phyloP scores from a whole-genome alignment of 2,329 filamentous ascomycete species.

The Penicillium sumatraense region DNA sequence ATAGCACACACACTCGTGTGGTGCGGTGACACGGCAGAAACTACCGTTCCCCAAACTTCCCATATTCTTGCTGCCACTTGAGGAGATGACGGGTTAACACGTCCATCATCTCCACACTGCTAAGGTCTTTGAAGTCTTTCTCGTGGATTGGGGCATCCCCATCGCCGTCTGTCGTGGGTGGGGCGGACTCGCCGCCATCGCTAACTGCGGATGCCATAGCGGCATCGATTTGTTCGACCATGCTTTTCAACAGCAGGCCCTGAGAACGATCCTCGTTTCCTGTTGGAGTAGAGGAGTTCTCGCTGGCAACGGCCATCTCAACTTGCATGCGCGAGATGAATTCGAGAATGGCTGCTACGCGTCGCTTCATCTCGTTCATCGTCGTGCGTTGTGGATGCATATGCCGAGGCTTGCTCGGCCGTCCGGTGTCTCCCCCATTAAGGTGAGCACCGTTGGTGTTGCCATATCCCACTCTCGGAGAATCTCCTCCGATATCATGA shows the following conservation, averaged over 20 bases:
- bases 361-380: constrained; percentile 85
- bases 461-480: constrained; percentile 37
- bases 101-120: constrained; percentile 89
- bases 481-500: constrained; percentile 44
- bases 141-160: constrained; percentile 35
- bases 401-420: constrained; percentile 64
- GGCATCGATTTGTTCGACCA: constrained; percentile 41
- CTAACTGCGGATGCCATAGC: constrained; percentile 30
- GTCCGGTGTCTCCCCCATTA: constrained; percentile 62
- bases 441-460: constrained; percentile 51
- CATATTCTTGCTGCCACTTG: constrained; percentile 80
- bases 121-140: constrained; percentile 73
- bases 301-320: constrained; percentile 71
- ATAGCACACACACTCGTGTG: constrained; percentile 13
- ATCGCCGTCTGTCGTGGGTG: constrained; percentile 33
- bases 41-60: constrained; percentile 57
- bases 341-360: constrained; percentile 81
- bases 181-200: constrained; percentile 31
- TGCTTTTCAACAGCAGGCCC: constrained; percentile 37
- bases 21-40: constrained; percentile 14
- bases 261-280: constrained; percentile 42
- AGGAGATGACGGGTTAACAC: constrained; percentile 77
- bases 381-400: constrained; percentile 66
- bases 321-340: constrained; percentile 89
- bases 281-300: constrained; percentile 46